Percentiles rank a stretch among this genome's conserved stretches.
Conservation (phyloP, 1,284 basidiomycete species). For the Pyrrhoderma lamaoense region DNA sequence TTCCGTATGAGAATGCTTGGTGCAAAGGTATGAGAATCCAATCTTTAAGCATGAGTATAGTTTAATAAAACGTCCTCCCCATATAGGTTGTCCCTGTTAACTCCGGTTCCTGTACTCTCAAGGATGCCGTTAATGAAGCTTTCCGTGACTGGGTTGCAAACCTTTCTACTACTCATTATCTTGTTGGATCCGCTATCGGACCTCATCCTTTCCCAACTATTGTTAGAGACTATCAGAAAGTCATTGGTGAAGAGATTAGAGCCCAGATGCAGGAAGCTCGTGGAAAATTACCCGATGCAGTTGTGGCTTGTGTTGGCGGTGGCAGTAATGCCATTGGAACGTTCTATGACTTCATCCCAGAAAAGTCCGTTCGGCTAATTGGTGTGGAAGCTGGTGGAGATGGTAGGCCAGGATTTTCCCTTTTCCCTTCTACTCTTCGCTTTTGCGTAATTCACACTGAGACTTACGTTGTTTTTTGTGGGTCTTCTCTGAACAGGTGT, state of each 20-base stretch:
- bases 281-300: slow-evolving; percentile 87
- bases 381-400: slow-evolving; percentile 97
- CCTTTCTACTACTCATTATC: slow-evolving; percentile 88
- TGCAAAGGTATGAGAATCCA: slow-evolving; percentile 52
- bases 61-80: slow-evolving; percentile 2
- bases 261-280: slow-evolving; percentile 67
- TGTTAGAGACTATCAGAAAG: slow-evolving; percentile 95
- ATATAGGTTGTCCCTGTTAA: slow-evolving; percentile 83
- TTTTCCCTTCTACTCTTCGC: neutral
- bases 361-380: slow-evolving; percentile 75
- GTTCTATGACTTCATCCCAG: slow-evolving; percentile 90
- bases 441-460: neutral
- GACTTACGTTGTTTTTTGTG: slow-evolving; percentile 6
- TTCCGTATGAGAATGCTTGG: slow-evolving; percentile 98
- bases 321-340: slow-evolving; percentile 97
- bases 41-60: neutral
- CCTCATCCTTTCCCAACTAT: slow-evolving; percentile 99
- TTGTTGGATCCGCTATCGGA: slow-evolving; percentile 95
- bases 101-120: slow-evolving; percentile 91
- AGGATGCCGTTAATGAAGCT: slow-evolving; percentile 97
- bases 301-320: slow-evolving; percentile 96
- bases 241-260: slow-evolving; percentile 96
- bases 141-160: slow-evolving; percentile 99
- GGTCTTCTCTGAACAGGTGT: slow-evolving; percentile 40
- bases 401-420: slow-evolving; percentile 39